phyloP scores from a whole-genome alignment of 306 rosid species.

The Dalbergia oliveri region DNA sequence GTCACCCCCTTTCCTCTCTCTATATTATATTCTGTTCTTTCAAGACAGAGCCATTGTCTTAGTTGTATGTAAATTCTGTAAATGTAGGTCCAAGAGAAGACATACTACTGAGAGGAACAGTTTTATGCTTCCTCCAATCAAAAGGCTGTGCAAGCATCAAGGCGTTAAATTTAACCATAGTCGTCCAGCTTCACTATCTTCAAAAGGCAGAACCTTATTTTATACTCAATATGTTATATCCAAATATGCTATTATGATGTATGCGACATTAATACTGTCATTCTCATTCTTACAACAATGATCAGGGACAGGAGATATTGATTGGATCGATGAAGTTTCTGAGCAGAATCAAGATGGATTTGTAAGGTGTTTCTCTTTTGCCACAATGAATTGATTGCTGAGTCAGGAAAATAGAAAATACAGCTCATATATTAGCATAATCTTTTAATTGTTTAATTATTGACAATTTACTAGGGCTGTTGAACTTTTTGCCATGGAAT shows the following conservation, averaged over 20 bases:
- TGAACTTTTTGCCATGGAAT: slow-evolving; percentile 70
- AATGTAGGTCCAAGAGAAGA: slow-evolving; percentile 65
- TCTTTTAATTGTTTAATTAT: slow-evolving; percentile 44
- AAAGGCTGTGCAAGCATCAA: slow-evolving; percentile 59
- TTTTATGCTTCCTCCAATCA: slow-evolving; percentile 55
- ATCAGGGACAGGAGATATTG: slow-evolving; percentile 67
- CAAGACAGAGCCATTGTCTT: slow-evolving; percentile 19
- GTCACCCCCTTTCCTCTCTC: background rate
- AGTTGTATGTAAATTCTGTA: slow-evolving; percentile 30
- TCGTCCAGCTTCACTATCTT: slow-evolving; percentile 54
- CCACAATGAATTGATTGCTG: slow-evolving; percentile 20
- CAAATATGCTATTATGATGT: slow-evolving; percentile 29
- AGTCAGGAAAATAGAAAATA: slow-evolving; percentile 25
- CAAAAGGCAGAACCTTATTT: slow-evolving; percentile 54
- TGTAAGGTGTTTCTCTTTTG: slow-evolving; percentile 64
- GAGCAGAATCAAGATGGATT: slow-evolving; percentile 73
- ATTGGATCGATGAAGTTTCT: slow-evolving; percentile 62
- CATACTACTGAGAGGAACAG: slow-evolving; percentile 50
- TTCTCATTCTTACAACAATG: slow-evolving; percentile 40
- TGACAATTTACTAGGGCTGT: slow-evolving; percentile 67
- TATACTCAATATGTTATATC: slow-evolving; percentile 37
- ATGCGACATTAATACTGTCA: slow-evolving; percentile 22
- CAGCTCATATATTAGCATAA: background rate
- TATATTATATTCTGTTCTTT: slow-evolving; percentile 13
- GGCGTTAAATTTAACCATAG: slow-evolving; percentile 53